Conservation (phyloP, 2,329 filamentous ascomycete genomes). For the Botrytis elliptica region DNA sequence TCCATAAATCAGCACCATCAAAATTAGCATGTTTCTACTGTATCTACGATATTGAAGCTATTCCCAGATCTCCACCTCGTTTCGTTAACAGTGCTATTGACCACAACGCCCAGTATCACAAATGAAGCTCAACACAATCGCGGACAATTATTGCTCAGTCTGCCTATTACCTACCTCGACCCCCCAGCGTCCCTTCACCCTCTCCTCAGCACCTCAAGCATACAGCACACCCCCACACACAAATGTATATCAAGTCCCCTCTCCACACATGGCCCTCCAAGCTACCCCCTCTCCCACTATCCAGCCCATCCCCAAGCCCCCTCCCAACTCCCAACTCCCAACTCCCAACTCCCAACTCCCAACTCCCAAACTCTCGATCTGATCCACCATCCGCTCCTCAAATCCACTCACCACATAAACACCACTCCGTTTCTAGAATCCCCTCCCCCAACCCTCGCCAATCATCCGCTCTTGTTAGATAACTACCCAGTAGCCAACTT, state of each 20-base stretch:
- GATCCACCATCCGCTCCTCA: neutral
- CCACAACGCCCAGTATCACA: neutral
- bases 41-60: neutral
- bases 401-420: neutral
- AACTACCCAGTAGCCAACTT: neutral
- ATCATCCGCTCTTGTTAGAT: neutral
- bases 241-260: neutral
- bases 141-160: neutral
- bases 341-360: neutral
- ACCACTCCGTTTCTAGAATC: neutral
- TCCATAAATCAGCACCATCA: neutral
- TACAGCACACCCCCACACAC: neutral
- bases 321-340: neutral
- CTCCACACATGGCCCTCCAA: neutral
- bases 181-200: neutral
- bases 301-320: neutral
- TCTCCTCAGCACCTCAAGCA: neutral
- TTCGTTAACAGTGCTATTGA: neutral
- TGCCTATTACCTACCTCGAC: neutral
- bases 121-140: neutral
- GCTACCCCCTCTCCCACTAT: rapidly evolving
- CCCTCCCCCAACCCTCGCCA: neutral
- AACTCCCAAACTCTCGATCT: neutral
- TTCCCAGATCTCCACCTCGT: neutral
- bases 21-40: neutral